Evolutionary conservation across 371 early-diverging fungal genomes (phyloP), one percentile per base, ranked within the genome.

Genomic region (Zopfochytrium polystomum): DNA sequence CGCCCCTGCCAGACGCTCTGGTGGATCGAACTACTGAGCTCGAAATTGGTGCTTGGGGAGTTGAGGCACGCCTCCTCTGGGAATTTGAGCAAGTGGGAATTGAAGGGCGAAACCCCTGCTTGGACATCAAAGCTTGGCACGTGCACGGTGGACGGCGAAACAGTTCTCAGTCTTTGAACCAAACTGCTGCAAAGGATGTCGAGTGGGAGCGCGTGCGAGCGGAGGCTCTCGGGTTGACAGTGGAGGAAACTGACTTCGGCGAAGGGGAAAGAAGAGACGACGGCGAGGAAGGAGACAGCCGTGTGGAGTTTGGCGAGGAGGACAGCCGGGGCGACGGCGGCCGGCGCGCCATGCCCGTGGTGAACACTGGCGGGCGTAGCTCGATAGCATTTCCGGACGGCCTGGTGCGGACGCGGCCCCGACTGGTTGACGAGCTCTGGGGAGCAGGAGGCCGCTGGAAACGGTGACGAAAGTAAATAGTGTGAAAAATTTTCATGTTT

Each of bases 1-100:
- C 67, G 1, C 67, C 67, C 15, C 49, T 66, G 25, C 67, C 67
- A 22, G 35, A n/a, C 25, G 42, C 55, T 22, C 46, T 66, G 29
- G 38, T 66, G 27, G 47, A 46, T 25, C 38, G 30, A 23, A n/a
- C n/a, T n/a, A 32, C 22, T 62, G 45, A 13, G 7, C 57, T 62
- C 32, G 67, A 66, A 52, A 29, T 66, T 29, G 67, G 67, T 13
- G 49, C 58, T 35, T 66, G 62, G 62, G 67, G 67, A 0, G 62
- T 66, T 47, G 67, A 66, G 47, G 62, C 61, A 23, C 30, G 67
- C 1, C 23, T 66, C 45, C 25, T 66, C 29, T 62, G 62, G 62
- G 67, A 66, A 45, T 66, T 66, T 62, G 67, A 66, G 42, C 55
- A 53, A 58, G 50, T 62, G 50, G 67, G 67, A 32, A 56, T 66